Conservation (phyloP, 1,139 yeast species). For the Sporopachydermia cereana region DNA sequence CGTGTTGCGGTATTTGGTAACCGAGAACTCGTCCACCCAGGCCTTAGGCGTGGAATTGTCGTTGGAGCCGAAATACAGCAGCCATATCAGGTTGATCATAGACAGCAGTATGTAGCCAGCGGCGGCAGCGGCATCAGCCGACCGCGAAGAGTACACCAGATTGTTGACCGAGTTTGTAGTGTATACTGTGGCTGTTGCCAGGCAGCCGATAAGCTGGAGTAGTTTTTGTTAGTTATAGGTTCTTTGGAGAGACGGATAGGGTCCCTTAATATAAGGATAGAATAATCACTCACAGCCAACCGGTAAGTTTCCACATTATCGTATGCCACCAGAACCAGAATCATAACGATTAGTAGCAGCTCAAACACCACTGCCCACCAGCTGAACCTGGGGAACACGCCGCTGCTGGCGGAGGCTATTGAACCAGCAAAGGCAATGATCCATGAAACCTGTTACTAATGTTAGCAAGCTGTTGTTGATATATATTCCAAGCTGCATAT, state of each 20-base stretch:
- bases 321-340: constrained; percentile 51
- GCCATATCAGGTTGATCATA: constrained; percentile 71
- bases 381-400: constrained; percentile 61
- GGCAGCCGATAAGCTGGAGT: constrained; percentile 31
- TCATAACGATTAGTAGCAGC: constrained; percentile 42
- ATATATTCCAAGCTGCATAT: too few species aligned
- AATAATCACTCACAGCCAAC: constrained; percentile 31
- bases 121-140: constrained; percentile 75
- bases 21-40: constrained; percentile 66
- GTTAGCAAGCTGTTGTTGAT: too few species aligned
- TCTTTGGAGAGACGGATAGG: constrained; percentile 10
- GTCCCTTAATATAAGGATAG: constrained; percentile 8
- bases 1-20: constrained; percentile 14
- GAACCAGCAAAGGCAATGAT: constrained; percentile 81
- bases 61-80: constrained; percentile 59
- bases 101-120: constrained; percentile 84
- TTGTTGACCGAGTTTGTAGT: constrained; percentile 74
- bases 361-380: constrained; percentile 98
- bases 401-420: constrained; percentile 40
- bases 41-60: constrained; percentile 54
- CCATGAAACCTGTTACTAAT: constrained; percentile 49
- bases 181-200: constrained; percentile 64
- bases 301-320: constrained; percentile 66
- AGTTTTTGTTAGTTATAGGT: constrained; percentile 10
- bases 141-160: constrained; percentile 54